These are phyloP conservation scores for Nymphaea thermarum DNA, from an alignment of 164 flowering plant species.

Conservation along the genomic window DNA sequence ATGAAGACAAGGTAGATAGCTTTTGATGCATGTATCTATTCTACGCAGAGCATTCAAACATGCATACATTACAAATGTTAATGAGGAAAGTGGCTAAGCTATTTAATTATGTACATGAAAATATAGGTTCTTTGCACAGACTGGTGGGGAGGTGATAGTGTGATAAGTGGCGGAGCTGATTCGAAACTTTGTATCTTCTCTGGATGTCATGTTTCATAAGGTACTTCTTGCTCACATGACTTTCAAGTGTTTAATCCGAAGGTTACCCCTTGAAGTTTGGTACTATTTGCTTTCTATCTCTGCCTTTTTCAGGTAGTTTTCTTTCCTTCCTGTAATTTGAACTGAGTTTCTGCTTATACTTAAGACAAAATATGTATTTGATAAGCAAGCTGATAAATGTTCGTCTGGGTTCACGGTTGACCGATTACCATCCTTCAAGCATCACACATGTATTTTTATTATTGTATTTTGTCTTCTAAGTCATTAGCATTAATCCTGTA, in stretches of 20 bases:
- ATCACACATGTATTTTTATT: too few relatives aligned
- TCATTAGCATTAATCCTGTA: too few relatives aligned
- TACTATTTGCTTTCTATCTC: not conserved
- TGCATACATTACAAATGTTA: not conserved
- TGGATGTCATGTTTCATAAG: conserved; percentile 33
- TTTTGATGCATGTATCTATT: not conserved
- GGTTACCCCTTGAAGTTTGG: not conserved
- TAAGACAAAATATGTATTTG: too few relatives aligned
- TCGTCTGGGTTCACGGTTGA: too few relatives aligned
- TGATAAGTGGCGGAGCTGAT: conserved; percentile 87
- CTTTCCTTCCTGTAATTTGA: not conserved
- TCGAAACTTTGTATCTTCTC: conserved; percentile 71
- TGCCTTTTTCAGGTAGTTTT: not conserved
- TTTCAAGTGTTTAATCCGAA: not conserved
- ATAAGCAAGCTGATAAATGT: too few relatives aligned
- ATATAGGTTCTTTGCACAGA: conserved; percentile 79
- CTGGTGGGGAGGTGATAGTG: conserved; percentile 88
- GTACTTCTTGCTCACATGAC: conserved; percentile 2
- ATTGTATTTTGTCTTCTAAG: too few relatives aligned
- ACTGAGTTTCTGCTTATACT: too few relatives aligned
- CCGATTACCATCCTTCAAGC: too few relatives aligned
- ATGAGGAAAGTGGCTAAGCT: not conserved
- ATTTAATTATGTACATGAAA: not conserved
- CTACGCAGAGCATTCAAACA: too few relatives aligned
- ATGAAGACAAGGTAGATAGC: conserved; percentile 67